phyloP scores from a whole-genome alignment of 345 rosid species.

The Clausena lansium region DNA sequence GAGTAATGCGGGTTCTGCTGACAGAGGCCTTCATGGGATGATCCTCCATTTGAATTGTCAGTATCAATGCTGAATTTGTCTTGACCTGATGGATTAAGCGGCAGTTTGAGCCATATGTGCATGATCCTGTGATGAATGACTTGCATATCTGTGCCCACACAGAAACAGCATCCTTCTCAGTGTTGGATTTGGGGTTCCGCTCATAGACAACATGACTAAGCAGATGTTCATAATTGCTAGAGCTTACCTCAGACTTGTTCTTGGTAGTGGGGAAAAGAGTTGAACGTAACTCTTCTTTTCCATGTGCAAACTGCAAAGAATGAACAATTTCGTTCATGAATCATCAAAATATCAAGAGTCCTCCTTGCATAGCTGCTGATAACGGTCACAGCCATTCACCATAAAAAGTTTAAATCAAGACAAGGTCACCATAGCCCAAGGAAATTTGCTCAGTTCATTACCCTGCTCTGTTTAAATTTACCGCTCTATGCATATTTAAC shows the following conservation, averaged over 20 bases:
- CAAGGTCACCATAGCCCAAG: background rate
- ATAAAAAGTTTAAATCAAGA: background rate
- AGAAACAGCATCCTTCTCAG: background rate
- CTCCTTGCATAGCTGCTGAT: background rate
- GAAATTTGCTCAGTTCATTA: background rate
- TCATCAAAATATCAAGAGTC: background rate
- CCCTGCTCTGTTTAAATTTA: background rate
- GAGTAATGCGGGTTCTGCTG: background rate
- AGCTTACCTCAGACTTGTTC: conserved; percentile 40
- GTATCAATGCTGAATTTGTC: conserved; percentile 19
- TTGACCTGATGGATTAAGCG: conserved; percentile 17
- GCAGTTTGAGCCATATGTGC: conserved; percentile 23
- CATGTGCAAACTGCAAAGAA: conserved; percentile 44
- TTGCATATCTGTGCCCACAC: conserved; percentile 28
- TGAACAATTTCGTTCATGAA: background rate
- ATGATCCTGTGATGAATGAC: conserved; percentile 20
- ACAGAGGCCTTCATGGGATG: background rate
- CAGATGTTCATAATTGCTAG: background rate
- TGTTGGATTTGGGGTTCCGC: background rate
- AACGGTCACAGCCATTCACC: background rate
- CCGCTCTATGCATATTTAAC: background rate
- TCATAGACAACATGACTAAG: background rate
- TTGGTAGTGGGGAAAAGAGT: conserved; percentile 20
- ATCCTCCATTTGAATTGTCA: conserved; percentile 9
- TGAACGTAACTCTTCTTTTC: conserved; percentile 45